Conservation (phyloP, 2,329 filamentous ascomycete genomes). For the Fusarium protoensiforme region DNA sequence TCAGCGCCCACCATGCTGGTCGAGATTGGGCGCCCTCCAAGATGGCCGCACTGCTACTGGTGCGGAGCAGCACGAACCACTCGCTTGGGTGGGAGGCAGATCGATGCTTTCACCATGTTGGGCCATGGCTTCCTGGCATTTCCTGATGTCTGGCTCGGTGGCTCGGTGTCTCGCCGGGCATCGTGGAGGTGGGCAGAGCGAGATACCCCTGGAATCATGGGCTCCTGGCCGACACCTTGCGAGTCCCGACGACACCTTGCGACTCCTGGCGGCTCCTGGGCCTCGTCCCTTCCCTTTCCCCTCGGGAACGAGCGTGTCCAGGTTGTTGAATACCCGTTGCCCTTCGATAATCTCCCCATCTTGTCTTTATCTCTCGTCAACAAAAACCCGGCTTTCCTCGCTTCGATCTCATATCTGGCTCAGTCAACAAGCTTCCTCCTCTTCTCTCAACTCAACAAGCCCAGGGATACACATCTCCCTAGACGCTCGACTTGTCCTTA, state of each 20-base stretch:
- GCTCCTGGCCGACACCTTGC: slow-evolving; percentile 5
- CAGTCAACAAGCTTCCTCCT: background rate
- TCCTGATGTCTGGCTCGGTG: slow-evolving; percentile 18
- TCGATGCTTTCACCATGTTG: slow-evolving; percentile 12
- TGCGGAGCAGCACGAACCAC: slow-evolving; percentile 16
- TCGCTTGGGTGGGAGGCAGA: slow-evolving; percentile 12
- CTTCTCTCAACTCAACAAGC: background rate
- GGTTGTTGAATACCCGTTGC: slow-evolving; percentile 24
- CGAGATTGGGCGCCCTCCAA: slow-evolving; percentile 7
- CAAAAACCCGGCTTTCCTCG: background rate
- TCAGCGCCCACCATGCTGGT: slow-evolving; percentile 5
- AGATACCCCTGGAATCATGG: slow-evolving; percentile 14
- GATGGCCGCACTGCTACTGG: slow-evolving; percentile 9
- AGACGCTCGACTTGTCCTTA: background rate
- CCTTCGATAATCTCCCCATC: slow-evolving; percentile 10
- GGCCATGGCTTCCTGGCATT: slow-evolving; percentile 9
- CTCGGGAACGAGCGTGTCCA: slow-evolving; percentile 7
- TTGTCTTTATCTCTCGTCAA: slow-evolving; percentile 12
- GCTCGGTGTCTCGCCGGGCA: slow-evolving; percentile 12
- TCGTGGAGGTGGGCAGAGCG: slow-evolving; percentile 18
- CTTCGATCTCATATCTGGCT: slow-evolving; percentile 5
- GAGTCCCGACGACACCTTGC: slow-evolving; percentile 1
- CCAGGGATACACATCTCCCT: background rate
- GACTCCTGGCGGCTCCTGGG: background rate
- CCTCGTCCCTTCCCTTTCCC: slow-evolving; percentile 20